Evolutionary conservation across 2,329 filamentous ascomycete species (phyloP), one percentile per base, ranked within the genome.

Genomic region (Penicillium thymicola): DNA sequence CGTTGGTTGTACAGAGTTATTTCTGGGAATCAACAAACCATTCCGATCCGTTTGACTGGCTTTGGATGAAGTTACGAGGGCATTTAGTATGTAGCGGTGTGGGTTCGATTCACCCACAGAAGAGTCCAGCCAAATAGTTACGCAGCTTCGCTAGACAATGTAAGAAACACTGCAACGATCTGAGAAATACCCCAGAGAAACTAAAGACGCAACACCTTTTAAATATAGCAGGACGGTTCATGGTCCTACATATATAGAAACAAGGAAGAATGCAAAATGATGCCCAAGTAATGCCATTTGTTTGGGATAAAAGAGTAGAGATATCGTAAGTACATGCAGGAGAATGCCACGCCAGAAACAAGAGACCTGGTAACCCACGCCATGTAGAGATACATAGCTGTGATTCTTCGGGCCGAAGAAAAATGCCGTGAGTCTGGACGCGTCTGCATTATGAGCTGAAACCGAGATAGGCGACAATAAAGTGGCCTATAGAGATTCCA

Each of bases 311-410:
- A 41, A 59, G 54, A 58, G 55, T 57, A 63, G 41, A 62, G 53
- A 63, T 44, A 44, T 45, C 16, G 57, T 63, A 65, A 58, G 58
- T 65, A 63, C 62, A 65, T 54, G 47, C 43, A 54, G 42, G 46
- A 57, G 51, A 59, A 58, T 46, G 48, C 44, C 43, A 55, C 43
- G 46, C 51, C 32, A 51, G 53, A 54, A 40, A 56, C 36, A 23
- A 55, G 30, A 51, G 47, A 30, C 50, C 54, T 50, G 28, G n/a
- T 30, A 28, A 16, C 37, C 58, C 55, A 34, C 49, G 41, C 28
- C 34, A 49, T 47, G 50, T 53, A 36, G 25, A 52, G 30, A 51
- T 48, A 38, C 37, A 47, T 41, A 41, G 51, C 48, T 51, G 46
- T 47, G 51, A 42, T 28, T 36, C 10, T 51, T 4, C 14, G 10